Percentiles rank a stretch among this genome's conserved stretches.
Conservation (phyloP, 2,329 filamentous ascomycete species). For the Neopestalotiopsis sp. region DNA sequence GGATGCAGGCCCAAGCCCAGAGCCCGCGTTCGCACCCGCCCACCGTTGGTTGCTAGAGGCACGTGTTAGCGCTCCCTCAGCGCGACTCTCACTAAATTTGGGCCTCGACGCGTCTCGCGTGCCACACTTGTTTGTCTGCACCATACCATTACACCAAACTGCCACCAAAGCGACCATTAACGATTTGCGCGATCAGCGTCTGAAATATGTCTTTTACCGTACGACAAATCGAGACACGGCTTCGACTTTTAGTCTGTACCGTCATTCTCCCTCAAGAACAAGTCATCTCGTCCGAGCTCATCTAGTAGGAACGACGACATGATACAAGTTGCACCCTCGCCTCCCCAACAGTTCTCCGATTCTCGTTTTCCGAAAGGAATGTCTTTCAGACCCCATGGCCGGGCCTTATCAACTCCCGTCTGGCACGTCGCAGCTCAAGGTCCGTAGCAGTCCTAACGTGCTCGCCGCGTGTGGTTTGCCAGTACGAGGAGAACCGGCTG, state of each 20-base stretch:
- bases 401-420: constrained; percentile 35
- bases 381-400: constrained; percentile 54
- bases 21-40: background rate
- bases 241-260: constrained; percentile 22
- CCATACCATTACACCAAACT: constrained; percentile 7
- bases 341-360: constrained; percentile 81
- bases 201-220: constrained; percentile 33
- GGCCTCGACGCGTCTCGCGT: background rate
- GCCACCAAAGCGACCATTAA: background rate
- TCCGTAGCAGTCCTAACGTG: constrained; percentile 58
- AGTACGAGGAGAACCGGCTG: constrained; percentile 37
- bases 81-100: background rate
- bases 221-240: constrained; percentile 39
- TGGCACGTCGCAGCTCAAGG: constrained; percentile 65
- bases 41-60: background rate
- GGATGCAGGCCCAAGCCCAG: background rate
- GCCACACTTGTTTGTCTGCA: background rate
- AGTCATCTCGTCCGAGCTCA: constrained; percentile 51
- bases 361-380: constrained; percentile 73
- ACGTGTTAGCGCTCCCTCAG: constrained; percentile 7
- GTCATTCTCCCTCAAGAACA: constrained; percentile 30
- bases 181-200: constrained; percentile 27
- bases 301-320: constrained; percentile 30
- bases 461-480: constrained; percentile 52
- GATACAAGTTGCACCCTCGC: constrained; percentile 67